Base-by-base conservation (phyloP, 768 basidiomycete species). In the Neoboletus brunneissimus region DNA sequence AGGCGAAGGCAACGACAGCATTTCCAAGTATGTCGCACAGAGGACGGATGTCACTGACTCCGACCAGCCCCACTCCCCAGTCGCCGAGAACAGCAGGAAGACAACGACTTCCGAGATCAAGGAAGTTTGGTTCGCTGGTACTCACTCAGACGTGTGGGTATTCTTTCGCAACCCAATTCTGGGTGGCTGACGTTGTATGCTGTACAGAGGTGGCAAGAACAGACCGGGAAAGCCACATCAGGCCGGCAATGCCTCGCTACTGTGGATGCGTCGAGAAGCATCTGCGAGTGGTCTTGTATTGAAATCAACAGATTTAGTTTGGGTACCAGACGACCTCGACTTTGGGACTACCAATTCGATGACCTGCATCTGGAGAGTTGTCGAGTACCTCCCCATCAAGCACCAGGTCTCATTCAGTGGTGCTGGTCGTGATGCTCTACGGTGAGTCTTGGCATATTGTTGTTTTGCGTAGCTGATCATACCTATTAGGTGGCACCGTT, bases 71-170 rank as follows among this genome's bases (percentile, higher is more conserved):
- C 18, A 43, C 13, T 4, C 13, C 8, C 22, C 22, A 7, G 13
- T 8, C 42, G 23, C 3, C 13, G 42, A 43, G 15, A 15, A 25
- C 23, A 25, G 23, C 23, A 16, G 10, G 9, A 23, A 15, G 22
- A 8, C 41, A 8, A 15, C 3, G 20, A 23, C 41, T 8, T 18
- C 16, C 16, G 1, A 35, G 35, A 57, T 86, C n/a, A 75, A 81
- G 52, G 85, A 88, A 63, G 86, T 88, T 2, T 88, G 86, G 85
- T 87, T 88, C 64, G 72, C 83, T 1, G 84, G 77, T 12, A 32
- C 11, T 32, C 31, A 32, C 2, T 32, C 31, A 37, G 74, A 75
- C 62, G 58, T 46, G 74, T 71, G 23, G 12, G 56, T 49, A n/a
- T 37, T 20, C n/a, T 4, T 35, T 34, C 13, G 0, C 23, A 23